These are phyloP conservation scores for Remersonia thermophila DNA, from an alignment of 2,329 filamentous ascomycete genomes.

Conservation along the genomic window DNA sequence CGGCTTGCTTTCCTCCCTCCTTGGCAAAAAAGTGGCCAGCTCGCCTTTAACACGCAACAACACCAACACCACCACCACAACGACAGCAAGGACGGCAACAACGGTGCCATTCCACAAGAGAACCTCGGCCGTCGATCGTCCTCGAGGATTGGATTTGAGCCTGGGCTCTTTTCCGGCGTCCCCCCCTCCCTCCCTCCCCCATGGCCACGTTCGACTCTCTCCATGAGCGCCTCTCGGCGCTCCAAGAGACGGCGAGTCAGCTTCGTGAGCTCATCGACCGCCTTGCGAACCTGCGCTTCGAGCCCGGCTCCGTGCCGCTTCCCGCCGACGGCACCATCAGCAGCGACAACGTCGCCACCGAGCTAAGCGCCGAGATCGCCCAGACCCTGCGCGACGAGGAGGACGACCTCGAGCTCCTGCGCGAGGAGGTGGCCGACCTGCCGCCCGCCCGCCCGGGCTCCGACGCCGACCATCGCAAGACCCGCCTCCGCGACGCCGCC, in stretches of 20 bases:
- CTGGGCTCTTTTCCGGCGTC: no score
- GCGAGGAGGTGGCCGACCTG: slow-evolving; percentile 65
- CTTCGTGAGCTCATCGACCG: slow-evolving; percentile 47
- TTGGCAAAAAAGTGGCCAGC: no score
- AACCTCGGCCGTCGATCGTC: no score
- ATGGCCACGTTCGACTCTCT: slow-evolving; percentile 41
- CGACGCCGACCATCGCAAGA: slow-evolving; percentile 48
- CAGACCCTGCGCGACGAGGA: slow-evolving; percentile 65
- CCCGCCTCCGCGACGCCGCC: slow-evolving; percentile 53
- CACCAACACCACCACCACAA: neutral
- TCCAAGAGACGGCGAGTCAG: slow-evolving; percentile 50
- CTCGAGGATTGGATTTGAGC: no score
- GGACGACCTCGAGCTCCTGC: slow-evolving; percentile 70
- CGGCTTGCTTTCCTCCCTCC: no score
- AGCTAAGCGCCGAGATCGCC: slow-evolving; percentile 71
- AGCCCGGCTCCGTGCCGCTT: slow-evolving; percentile 44
- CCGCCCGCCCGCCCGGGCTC: slow-evolving; percentile 37
- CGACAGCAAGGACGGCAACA: no score
- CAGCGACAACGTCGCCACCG: slow-evolving; percentile 46
- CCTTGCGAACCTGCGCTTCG: slow-evolving; percentile 45
- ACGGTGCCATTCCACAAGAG: no score
- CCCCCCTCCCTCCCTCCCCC: no score
- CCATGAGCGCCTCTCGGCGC: slow-evolving; percentile 45
- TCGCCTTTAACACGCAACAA: no score
- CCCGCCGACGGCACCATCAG: slow-evolving; percentile 23